These are phyloP conservation scores for Sporobolus alterniflorus DNA, from an alignment of 202 grass and related monocot species.

Conservation along the genomic window DNA sequence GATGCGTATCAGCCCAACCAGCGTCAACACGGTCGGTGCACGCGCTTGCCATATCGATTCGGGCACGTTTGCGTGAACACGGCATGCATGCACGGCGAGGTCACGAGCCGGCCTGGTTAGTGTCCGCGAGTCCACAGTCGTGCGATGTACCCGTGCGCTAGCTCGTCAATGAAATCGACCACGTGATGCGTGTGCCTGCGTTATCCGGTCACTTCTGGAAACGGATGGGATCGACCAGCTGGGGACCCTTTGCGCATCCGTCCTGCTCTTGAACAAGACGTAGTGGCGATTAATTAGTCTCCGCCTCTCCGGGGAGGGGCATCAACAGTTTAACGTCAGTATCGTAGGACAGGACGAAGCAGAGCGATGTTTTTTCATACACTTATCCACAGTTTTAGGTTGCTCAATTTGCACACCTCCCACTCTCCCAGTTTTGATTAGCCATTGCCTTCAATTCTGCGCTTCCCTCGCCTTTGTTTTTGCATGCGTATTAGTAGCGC, in stretches of 20 bases:
- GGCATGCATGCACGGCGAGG: neutral
- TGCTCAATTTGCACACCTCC: neutral
- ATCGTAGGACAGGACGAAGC: neutral
- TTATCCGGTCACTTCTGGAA: neutral
- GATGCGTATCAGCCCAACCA: neutral
- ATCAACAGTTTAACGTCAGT: neutral
- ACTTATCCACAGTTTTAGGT: neutral
- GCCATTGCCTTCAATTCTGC: neutral
- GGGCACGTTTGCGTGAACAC: neutral
- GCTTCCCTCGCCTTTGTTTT: neutral
- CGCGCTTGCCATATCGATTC: neutral
- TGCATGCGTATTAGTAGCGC: neutral
- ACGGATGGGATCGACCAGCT: neutral
- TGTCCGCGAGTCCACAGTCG: no score
- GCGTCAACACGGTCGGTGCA: neutral
- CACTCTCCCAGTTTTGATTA: no score
- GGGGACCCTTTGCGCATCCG: neutral
- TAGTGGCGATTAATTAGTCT: neutral
- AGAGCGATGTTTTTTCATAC: neutral
- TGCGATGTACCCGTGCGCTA: no score
- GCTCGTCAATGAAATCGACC: no score
- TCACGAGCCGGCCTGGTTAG: neutral
- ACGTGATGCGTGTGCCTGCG: neutral
- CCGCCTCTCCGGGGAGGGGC: no score
- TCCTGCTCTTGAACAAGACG: neutral